Evolutionary conservation across 2,329 filamentous ascomycete genomes (phyloP), one percentile per base, ranked within the genome.

Genomic region (Trichoderma koningiopsis): DNA sequence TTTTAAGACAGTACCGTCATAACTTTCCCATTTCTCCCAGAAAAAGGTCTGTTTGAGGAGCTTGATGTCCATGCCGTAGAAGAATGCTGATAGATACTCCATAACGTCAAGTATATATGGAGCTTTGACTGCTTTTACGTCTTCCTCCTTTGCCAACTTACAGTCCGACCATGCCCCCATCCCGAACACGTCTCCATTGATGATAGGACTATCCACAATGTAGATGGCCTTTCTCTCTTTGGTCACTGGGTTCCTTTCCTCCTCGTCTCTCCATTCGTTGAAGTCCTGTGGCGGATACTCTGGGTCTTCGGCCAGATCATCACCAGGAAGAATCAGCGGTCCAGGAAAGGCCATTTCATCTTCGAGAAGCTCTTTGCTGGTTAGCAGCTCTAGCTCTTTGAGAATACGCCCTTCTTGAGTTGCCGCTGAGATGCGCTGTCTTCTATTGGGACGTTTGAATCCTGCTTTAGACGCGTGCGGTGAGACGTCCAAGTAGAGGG

Each of bases 271-370:
- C 87, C 87, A 91, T 0, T 81, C 80, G 33, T 81, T 79, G 53
- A 88, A 79, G 49, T 81, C 85, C 71, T 91, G 88, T 0, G 84
- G 77, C 1, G 82, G 79, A 49, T 81, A 82, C 5, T 83, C 79
- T 0, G 86, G 84, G 49, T 90, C 84, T 40, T 81, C 77, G 0
- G 84, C 83, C 1, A 92, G 80, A 24, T 87, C 86, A 73, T 91
- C 89, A 2, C 80, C 82, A 0, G 89, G 89, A 0, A 91, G 78
- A 0, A 90, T 79, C 6, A 91, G 75, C 0, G 89, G 88, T 0
- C 80, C 86, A 0, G 88, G 89, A 71, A 89, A 91, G 0, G 80
- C 77, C 37, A 70, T 73, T 0, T 69, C 65, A 24, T 79, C 72
- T 10, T 70, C 70, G 56, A 72, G 55, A 0, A 62, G 69, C 5